Percentiles rank a stretch among this genome's conserved stretches.
These are phyloP conservation scores for Phaeosphaeria sp. DNA, from an alignment of 2,329 filamentous ascomycete species.

Conservation along the genomic window DNA sequence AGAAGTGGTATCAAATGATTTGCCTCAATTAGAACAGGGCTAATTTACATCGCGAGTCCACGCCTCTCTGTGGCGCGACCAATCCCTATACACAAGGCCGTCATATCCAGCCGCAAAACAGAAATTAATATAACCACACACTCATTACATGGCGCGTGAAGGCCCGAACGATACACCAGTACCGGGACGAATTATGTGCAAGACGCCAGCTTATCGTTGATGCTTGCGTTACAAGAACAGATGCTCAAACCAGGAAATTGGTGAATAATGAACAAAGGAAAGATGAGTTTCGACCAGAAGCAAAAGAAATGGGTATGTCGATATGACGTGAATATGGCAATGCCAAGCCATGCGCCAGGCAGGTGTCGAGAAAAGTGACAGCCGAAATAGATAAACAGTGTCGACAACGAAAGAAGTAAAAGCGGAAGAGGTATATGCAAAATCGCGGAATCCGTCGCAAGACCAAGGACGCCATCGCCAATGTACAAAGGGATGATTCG, in stretches of 20 bases:
- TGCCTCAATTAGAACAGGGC: background rate
- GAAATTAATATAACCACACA: background rate
- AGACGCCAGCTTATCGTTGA: background rate
- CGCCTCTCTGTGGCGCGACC: background rate
- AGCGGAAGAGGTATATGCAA: constrained; percentile 38
- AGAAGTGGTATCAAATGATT: background rate
- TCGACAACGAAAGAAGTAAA: constrained; percentile 14
- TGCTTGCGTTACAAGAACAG: background rate
- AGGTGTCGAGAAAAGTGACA: constrained; percentile 26
- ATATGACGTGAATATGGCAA: constrained; percentile 3
- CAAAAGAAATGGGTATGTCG: constrained; percentile 11
- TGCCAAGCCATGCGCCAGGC: constrained; percentile 37
- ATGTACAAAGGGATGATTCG: constrained; percentile 34
- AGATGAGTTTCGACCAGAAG: constrained; percentile 2
- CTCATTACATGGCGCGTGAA: background rate
- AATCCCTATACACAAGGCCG: background rate
- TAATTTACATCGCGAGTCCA: background rate
- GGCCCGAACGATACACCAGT: background rate
- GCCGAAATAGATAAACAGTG: constrained; percentile 20
- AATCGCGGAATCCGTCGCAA: constrained; percentile 25
- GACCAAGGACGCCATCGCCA: constrained; percentile 43
- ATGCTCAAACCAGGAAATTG: background rate
- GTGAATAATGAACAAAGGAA: constrained; percentile 4
- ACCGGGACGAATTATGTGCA: background rate
- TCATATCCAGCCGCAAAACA: background rate